These are phyloP conservation scores for Fusarium sterilihyphosum DNA, from an alignment of 2,329 filamentous ascomycete species.

Conservation along the genomic window DNA sequence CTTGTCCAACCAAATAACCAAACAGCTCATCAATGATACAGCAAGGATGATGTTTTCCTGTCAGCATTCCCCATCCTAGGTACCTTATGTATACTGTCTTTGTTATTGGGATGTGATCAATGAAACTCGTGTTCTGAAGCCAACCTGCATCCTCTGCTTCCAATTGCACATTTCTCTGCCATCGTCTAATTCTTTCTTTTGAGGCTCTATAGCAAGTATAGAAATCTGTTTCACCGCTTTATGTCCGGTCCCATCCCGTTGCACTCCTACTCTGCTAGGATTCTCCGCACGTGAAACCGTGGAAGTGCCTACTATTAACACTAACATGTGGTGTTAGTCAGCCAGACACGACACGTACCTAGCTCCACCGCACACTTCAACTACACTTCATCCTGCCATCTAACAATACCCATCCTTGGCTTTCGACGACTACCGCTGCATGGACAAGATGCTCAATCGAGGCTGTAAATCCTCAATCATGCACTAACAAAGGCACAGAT, in stretches of 20 bases:
- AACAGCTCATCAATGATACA: not conserved
- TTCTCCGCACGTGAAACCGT: conserved; percentile 28
- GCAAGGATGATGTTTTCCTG: not conserved
- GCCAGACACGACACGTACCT: conserved; percentile 13
- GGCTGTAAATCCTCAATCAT: no score
- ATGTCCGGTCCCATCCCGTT: conserved; percentile 16
- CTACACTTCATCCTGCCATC: conserved; percentile 23
- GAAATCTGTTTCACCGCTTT: conserved; percentile 14
- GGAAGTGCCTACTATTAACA: not conserved
- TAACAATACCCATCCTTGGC: not conserved
- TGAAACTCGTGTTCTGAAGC: not conserved
- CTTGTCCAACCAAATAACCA: not conserved
- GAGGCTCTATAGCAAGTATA: not conserved
- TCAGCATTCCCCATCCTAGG: not conserved
- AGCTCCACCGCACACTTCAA: conserved; percentile 28
- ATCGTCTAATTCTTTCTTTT: not conserved
- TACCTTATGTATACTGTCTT: not conserved
- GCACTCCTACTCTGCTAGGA: conserved; percentile 12
- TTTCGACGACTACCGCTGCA: not conserved
- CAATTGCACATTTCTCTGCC: not conserved
- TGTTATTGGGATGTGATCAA: not conserved
- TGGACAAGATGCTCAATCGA: not conserved
- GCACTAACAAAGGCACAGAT: no score
- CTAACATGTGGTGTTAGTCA: conserved; percentile 33
- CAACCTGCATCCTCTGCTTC: not conserved